A percentile compares a stretch with the other conserved stretches of the same genome.
phyloP scores from a whole-genome alignment of 495 filamentous ascomycete species.

The Stereocaulon alpinum region DNA sequence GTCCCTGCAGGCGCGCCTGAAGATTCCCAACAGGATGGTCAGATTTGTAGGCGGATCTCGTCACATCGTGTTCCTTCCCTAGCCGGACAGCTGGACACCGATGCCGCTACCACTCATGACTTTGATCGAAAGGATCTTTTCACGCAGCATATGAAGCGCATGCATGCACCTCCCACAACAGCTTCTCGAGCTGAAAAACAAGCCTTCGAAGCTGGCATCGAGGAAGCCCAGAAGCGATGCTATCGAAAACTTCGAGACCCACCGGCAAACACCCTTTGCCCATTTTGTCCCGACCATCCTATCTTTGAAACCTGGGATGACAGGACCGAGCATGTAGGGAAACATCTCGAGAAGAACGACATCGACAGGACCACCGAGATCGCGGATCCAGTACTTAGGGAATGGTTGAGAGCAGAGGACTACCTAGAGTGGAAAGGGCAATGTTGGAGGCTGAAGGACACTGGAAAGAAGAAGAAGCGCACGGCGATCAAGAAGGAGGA shows the following conservation, averaged over 20 bases:
- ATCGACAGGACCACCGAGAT: constrained; percentile 27
- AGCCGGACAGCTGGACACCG: neutral
- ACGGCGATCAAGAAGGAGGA: neutral
- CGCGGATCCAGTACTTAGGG: constrained; percentile 38
- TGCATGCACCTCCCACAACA: constrained; percentile 59
- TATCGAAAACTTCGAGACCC: constrained; percentile 47
- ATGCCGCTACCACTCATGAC: constrained; percentile 40
- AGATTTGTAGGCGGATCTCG: neutral
- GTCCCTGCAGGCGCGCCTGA: constrained; percentile 19
- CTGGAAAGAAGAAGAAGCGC: constrained; percentile 16
- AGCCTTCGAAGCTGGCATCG: constrained; percentile 35
- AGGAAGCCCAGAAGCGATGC: constrained; percentile 46
- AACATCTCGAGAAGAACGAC: constrained; percentile 32
- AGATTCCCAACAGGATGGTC: constrained; percentile 19
- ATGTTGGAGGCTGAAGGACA: constrained; percentile 5
- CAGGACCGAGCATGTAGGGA: constrained; percentile 84
- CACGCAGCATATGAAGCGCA: constrained; percentile 86
- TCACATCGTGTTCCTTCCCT: neutral
- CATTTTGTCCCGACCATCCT: constrained; percentile 11
- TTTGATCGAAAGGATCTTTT: constrained; percentile 94
- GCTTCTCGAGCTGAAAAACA: constrained; percentile 32
- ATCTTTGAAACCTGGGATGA: constrained; percentile 69
- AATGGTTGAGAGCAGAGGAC: constrained; percentile 44
- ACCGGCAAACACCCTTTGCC: constrained; percentile 52
- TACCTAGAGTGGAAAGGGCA: constrained; percentile 26